Base-by-base conservation (phyloP, 2,329 filamentous ascomycete species). In the Cercospora sp. region DNA sequence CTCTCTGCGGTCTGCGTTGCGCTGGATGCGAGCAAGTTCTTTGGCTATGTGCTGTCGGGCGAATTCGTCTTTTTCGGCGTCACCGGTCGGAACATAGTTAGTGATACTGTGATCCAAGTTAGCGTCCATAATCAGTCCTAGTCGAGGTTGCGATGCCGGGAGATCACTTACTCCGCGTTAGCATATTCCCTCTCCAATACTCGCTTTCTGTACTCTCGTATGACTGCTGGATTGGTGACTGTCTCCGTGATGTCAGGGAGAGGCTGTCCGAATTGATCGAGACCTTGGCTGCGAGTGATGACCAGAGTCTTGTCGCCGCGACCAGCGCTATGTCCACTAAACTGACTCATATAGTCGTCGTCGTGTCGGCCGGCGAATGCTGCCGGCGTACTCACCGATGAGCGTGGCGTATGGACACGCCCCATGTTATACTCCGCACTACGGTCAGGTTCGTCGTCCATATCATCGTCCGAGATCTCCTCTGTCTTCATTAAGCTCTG, bases 1-100 rank as follows among this genome's bases (percentile, higher is more conserved):
- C 76, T 94, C 89, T 71, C 94, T 89, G 72, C 94, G 90, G 72
- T 97, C 94, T 73, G 93, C 93, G 83, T 98, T 99, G 76, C 94
- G 91, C 76, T 95, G 88, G 33, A 99, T 87, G 72, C 95, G 91
- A 63, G 89, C 89, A 64, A 96, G 87, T 79, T 98, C 94, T 73
- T 87, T 86, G 74, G 89, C 84, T 69, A 93, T 83, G 67, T 86
- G 83, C 73, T 86, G 82, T 68, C 88, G 84, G 26, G 70, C 69
- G 31, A 88, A 83, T n/a, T 84, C 83, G 74, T 93, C 90, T 31
- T 86, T 83, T 72, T 91, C 90, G 1, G 84, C 80, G 75, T 93
- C 87, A 36, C 90, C 90, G 1, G 89, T 91, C 12, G 87, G 87
- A 69, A 86, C 84, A 60, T 88, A 83, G 8, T 87, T 84, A 70